Percentiles rank a stretch among this genome's conserved stretches.
Conservation (phyloP, 2,329 filamentous ascomycete species). For the Lecanicillium sp. region DNA sequence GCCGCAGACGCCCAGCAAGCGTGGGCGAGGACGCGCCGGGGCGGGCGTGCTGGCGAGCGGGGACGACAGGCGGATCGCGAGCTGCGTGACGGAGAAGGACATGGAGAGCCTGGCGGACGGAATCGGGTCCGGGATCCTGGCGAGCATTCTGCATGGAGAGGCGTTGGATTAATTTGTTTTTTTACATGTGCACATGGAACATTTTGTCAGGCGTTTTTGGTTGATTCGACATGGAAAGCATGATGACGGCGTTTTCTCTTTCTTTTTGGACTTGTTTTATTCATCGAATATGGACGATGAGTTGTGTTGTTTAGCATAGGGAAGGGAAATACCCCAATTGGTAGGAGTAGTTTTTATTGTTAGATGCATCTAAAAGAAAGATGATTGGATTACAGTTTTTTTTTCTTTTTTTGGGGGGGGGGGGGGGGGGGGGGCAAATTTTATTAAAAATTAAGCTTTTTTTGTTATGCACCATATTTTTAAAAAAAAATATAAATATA, state of each 20-base stretch:
- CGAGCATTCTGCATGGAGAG: conserved; percentile 56
- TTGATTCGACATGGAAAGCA: no score
- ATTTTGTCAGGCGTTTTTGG: no score
- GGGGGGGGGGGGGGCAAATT: no score
- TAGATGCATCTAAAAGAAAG: no score
- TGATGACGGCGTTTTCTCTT: no score
- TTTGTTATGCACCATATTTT: no score
- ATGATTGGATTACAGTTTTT: no score
- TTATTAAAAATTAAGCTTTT: no score
- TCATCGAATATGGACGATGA: background rate
- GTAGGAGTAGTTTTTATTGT: no score
- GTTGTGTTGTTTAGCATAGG: background rate
- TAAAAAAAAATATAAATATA: no score
- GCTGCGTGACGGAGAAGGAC: conserved; percentile 75
- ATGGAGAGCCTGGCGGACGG: conserved; percentile 64
- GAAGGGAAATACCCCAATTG: no score
- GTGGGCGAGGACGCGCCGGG: conserved; percentile 56
- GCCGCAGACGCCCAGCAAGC: conserved; percentile 65
- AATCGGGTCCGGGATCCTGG: conserved; percentile 54
- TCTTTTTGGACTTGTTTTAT: background rate
- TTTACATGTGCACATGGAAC: background rate
- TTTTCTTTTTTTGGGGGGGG: no score
- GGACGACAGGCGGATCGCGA: conserved; percentile 74
- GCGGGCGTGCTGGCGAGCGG: conserved; percentile 46
- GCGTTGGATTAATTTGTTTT: conserved; percentile 42